Conservation (phyloP, 805 yeast genomes). For the Saccharomyces cerevisiae region DNA sequence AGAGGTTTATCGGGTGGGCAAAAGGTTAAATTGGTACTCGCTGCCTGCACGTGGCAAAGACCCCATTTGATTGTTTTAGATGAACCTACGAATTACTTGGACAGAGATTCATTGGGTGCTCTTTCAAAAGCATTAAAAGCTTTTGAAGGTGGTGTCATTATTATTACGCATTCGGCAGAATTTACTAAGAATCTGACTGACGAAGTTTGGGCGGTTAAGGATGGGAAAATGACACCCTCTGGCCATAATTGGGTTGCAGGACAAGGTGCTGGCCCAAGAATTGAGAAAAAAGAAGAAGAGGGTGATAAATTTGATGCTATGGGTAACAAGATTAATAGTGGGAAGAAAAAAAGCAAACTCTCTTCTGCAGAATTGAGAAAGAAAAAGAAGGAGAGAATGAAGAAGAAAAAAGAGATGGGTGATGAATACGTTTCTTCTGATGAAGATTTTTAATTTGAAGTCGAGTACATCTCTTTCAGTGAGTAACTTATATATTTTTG, state of each 20-base stretch:
- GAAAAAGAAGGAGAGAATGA: constrained; percentile 99
- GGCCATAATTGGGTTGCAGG: constrained; percentile 99
- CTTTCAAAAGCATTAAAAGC: constrained; percentile 93
- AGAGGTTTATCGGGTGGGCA: constrained; percentile 99
- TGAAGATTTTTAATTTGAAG: constrained; percentile 53
- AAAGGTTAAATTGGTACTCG: constrained; percentile 95
- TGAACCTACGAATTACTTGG: constrained; percentile 97
- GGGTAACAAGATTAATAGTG: constrained; percentile 95
- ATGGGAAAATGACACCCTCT: constrained; percentile 97
- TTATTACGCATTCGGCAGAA: constrained; percentile 98
- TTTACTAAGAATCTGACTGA: constrained; percentile 96
- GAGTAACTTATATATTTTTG: background rate
- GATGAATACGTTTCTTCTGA: constrained; percentile 96
- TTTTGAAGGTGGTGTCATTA: constrained; percentile 97
- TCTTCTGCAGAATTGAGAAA: constrained; percentile 96
- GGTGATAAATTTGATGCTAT: constrained; percentile 97
- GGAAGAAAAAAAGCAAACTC: constrained; percentile 71
- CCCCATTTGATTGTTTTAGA: constrained; percentile 96
- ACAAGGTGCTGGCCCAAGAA: constrained; percentile 98
- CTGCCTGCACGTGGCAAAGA: constrained; percentile 99
- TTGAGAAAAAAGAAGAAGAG: constrained; percentile 84
- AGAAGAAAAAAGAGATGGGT: constrained; percentile 98
- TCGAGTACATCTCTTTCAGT: no score
- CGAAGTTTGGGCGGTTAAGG: constrained; percentile 97
- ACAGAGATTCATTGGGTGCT: constrained; percentile 97